phyloP scores from a whole-genome alignment of 306 rosid genomes.

The Pachyrhizus erosus region DNA sequence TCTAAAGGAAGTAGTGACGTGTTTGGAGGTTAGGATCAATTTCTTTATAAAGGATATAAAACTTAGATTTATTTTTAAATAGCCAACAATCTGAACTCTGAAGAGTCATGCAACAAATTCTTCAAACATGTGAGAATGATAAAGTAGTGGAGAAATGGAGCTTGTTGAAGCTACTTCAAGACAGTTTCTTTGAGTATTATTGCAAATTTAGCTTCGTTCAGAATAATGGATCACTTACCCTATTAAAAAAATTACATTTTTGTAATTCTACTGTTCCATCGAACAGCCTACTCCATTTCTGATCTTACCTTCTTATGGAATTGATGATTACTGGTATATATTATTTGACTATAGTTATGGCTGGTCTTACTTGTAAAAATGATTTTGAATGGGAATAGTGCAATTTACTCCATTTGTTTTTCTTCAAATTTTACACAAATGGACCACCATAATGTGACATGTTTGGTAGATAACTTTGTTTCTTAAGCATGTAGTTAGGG shows the following conservation, averaged over 20 bases:
- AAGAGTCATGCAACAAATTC: neutral
- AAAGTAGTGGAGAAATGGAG: neutral
- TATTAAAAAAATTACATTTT: neutral
- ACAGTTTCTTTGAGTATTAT: neutral
- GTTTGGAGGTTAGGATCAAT: too few species aligned
- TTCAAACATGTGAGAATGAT: neutral
- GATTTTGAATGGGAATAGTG: conserved; percentile 17
- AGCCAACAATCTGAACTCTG: neutral
- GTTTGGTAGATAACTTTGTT: too few species aligned
- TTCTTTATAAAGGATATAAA: too few species aligned
- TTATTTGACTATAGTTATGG: neutral
- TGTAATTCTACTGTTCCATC: neutral
- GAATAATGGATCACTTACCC: neutral
- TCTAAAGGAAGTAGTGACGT: too few species aligned
- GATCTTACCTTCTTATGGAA: neutral
- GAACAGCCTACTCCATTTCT: neutral
- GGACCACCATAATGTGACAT: too few species aligned
- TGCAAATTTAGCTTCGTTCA: neutral
- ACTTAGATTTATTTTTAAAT: neutral
- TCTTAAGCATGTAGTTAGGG: too few species aligned
- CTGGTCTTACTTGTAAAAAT: conserved; percentile 1
- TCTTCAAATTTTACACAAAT: neutral
- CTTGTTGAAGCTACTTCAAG: neutral
- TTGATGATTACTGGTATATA: neutral
- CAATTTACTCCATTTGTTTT: neutral